Percentiles rank a stretch among this genome's conserved stretches.
phyloP scores from a whole-genome alignment of 352 stramenopile genomes.

The Phytopythium ostracodes region DNA sequence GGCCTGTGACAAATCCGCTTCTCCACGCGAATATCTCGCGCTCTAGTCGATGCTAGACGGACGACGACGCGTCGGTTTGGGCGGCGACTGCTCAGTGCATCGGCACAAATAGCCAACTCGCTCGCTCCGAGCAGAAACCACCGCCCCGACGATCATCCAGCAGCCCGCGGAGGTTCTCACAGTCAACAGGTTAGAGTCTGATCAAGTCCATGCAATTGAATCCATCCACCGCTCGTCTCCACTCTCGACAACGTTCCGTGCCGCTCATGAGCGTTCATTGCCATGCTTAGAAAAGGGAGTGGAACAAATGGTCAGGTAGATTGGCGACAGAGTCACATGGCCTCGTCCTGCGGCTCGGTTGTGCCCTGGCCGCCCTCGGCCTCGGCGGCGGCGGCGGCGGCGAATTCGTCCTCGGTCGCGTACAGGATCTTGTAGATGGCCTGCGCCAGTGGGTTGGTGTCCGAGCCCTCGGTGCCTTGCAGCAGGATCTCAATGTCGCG shows the following conservation, averaged over 20 bases:
- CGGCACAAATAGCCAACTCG: slow-evolving; percentile 2
- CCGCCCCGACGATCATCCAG: neutral
- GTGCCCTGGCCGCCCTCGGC: slow-evolving; percentile 27
- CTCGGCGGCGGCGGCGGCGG: slow-evolving; percentile 16
- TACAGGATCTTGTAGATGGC: slow-evolving; percentile 87
- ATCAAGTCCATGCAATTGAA: neutral
- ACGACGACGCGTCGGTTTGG: neutral
- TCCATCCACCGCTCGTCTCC: neutral
- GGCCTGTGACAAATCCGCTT: no score
- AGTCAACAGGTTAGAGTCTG: neutral
- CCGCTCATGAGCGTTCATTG: neutral
- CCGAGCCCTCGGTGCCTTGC: slow-evolving; percentile 54
- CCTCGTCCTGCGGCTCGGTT: slow-evolving; percentile 48
- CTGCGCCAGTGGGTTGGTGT: slow-evolving; percentile 50
- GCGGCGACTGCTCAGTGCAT: neutral
- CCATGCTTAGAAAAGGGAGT: neutral
- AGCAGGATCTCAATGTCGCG: slow-evolving; percentile 97
- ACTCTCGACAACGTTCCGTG: neutral
- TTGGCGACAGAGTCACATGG: slow-evolving; percentile 28
- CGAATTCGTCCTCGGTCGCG: slow-evolving; percentile 63
- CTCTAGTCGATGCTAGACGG: neutral
- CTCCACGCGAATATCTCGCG: no score
- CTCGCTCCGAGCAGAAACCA: neutral
- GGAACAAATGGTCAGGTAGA: neutral
- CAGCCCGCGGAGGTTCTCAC: neutral